A percentile compares a stretch with the other conserved stretches of the same genome.
Conservation (phyloP, 768 basidiomycete species). For the Termitomyces sp. region DNA sequence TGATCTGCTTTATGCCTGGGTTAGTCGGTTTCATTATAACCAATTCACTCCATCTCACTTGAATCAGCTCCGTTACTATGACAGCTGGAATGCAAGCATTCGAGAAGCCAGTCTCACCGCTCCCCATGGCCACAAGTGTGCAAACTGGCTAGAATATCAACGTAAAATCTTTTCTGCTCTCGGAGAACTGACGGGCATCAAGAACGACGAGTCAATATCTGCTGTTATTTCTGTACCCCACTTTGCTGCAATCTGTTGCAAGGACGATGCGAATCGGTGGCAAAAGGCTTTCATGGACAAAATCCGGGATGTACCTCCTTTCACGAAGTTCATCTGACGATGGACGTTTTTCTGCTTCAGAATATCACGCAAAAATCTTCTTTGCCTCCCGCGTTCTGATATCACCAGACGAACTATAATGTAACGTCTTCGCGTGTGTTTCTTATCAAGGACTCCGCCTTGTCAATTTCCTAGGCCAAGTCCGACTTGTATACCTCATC, state of each 20-base stretch:
- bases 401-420: neutral
- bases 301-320: constrained; percentile 9
- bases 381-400: neutral
- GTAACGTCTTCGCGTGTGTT: too few relatives aligned
- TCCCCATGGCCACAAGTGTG: constrained; percentile 10
- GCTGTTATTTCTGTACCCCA: constrained; percentile 11
- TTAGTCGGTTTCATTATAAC: neutral
- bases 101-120: constrained; percentile 9
- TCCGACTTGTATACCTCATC: neutral
- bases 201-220: constrained; percentile 11
- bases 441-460: too few relatives aligned
- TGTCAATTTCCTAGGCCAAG: too few relatives aligned
- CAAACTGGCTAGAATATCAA: constrained; percentile 14
- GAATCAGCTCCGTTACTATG: constrained; percentile 10
- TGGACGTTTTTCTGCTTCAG: neutral
- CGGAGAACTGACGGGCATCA: constrained; percentile 6
- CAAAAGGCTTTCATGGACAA: constrained; percentile 5
- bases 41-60: neutral
- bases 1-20: constrained; percentile 9
- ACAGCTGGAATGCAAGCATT: constrained; percentile 9
- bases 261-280: constrained; percentile 13
- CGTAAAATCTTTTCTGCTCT: constrained; percentile 13
- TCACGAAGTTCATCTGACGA: constrained; percentile 7
- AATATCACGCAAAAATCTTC: neutral
- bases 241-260: constrained; percentile 15